Base-by-base conservation (phyloP, 2,329 filamentous ascomycete species). In the Epichloe festucae region DNA sequence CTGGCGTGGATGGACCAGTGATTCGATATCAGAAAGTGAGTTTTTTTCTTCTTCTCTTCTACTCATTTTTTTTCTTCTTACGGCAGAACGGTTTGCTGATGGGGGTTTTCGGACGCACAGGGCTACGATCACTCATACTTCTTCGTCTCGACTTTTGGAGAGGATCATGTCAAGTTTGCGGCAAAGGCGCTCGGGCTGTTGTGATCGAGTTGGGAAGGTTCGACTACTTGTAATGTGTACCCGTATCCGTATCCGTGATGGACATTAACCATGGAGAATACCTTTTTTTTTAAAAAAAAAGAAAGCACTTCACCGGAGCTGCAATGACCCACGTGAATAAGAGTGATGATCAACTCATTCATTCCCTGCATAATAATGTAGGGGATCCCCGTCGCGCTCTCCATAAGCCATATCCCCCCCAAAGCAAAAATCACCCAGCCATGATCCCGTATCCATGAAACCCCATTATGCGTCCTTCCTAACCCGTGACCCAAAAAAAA, bases 61-160 rank as follows among this genome's bases (percentile, higher is more conserved):
- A 5, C n/a, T 5, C 4, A 31, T 21, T 15, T 31, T 15, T 31
- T 14, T 15, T 31, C 3, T 31, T 31, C 27, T 11, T 10, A 11
- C 27, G 8, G 3, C 8, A 31, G 3, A 31, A 10, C 27, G 27
- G 27, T 10, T 31, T 31, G 27, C 17, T 34, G 5, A 43, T 31
- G 11, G 2, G 3, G 11, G 14, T n/a, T 35, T n/a, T 14, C n/a
- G 15, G n/a, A 5, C 5, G 17, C 5, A 5, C 63, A 87, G 71
- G 89, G 83, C 55, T 97, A 98, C 65, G 93, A 98, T 67, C 93
- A 98, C 72, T 95, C 89, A 56, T 98, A 98, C 73, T 98, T 82
- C 71, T 96, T 95, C 70, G 94, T 98, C 75, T 84, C 90, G 38
- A 82, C 82, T 15, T 98, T 98, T 66, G 80, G 85, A 43, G 84